phyloP scores from a whole-genome alignment of 768 basidiomycete species.

The Kwoniella sp. region DNA sequence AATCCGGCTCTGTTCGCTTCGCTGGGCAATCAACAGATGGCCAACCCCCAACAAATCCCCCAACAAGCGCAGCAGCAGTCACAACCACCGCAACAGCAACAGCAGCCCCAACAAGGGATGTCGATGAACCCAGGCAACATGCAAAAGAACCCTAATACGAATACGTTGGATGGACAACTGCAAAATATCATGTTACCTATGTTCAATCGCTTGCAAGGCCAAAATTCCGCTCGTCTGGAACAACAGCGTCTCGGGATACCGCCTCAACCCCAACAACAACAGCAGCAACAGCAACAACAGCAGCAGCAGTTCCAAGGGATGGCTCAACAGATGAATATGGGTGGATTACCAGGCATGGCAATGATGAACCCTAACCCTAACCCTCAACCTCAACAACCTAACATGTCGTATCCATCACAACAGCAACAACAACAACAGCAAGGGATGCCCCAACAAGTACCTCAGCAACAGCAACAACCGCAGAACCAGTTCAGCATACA shows the following conservation, averaged over 20 bases:
- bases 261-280: constrained; percentile 8
- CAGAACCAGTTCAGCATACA: constrained; percentile 23
- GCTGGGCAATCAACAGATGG: constrained; percentile 18
- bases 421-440: constrained; percentile 12
- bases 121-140: constrained; percentile 11
- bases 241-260: constrained; percentile 21
- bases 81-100: neutral
- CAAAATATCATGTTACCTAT: constrained; percentile 27
- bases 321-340: constrained; percentile 25
- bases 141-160: constrained; percentile 16
- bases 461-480: constrained; percentile 20
- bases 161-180: constrained; percentile 15
- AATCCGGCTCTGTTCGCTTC: constrained; percentile 28
- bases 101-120: constrained; percentile 11
- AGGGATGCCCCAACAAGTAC: constrained; percentile 14
- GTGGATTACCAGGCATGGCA: constrained; percentile 19
- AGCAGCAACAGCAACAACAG: constrained; percentile 17
- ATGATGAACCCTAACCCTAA: constrained; percentile 20
- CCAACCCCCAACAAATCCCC: constrained; percentile 6
- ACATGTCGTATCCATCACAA: neutral
- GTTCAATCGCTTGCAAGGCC: constrained; percentile 25
- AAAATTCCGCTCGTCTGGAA: constrained; percentile 22
- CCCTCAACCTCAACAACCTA: constrained; percentile 10
- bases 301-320: constrained; percentile 20
- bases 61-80: constrained; percentile 9